phyloP scores from a whole-genome alignment of 352 stramenopile genomes.

The Globisporangium lucens region DNA sequence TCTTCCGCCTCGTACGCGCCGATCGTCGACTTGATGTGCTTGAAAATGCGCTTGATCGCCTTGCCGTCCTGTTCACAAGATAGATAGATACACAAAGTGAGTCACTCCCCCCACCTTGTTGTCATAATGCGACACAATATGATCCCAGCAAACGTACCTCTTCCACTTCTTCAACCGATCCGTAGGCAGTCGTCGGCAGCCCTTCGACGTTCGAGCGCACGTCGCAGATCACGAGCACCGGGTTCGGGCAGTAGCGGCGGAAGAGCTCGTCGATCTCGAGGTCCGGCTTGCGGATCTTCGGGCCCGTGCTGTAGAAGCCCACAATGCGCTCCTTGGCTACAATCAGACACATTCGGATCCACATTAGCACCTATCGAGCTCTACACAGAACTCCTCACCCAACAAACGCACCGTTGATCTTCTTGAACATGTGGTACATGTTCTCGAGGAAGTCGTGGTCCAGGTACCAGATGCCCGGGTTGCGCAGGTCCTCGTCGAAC shows the following conservation, averaged over 20 bases:
- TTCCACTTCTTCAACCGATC: conserved; percentile 96
- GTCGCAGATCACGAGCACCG: conserved; percentile 99
- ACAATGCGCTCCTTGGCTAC: conserved; percentile 96
- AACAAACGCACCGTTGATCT: conserved; percentile 81
- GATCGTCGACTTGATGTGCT: conserved; percentile 96
- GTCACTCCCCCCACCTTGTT: background rate
- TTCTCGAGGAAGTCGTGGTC: conserved; percentile 99
- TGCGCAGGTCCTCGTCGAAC: conserved; percentile 98
- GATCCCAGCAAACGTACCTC: conserved; percentile 24
- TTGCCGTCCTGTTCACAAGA: conserved; percentile 69
- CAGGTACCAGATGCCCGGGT: conserved; percentile 98
- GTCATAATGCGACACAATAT: background rate
- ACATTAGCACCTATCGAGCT: background rate
- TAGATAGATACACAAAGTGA: background rate
- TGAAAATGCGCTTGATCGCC: conserved; percentile 97
- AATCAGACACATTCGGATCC: background rate
- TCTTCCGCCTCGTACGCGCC: conserved; percentile 95
- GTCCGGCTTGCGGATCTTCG: conserved; percentile 95
- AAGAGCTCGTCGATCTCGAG: conserved; percentile 95
- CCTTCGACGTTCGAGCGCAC: conserved; percentile 93
- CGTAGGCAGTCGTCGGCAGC: conserved; percentile 97
- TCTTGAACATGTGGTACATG: conserved; percentile 96
- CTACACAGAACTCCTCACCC: background rate
- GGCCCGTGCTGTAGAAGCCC: conserved; percentile 98
- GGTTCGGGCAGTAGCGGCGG: conserved; percentile 91